Conservation (phyloP, 108 stramenopile genomes). For the Nitzschia sp. region DNA sequence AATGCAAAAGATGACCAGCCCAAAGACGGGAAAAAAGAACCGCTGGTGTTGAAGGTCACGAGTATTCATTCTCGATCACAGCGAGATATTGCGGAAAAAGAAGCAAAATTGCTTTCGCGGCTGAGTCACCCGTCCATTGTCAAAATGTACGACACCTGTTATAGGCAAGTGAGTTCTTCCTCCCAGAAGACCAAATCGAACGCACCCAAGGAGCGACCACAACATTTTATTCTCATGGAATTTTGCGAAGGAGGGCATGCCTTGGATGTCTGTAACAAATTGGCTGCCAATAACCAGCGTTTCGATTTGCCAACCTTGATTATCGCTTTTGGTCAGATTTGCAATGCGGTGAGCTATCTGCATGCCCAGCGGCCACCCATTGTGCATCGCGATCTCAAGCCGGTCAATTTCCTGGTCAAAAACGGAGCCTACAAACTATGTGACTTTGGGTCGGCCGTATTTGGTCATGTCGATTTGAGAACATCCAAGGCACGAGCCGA, state of each 20-base stretch:
- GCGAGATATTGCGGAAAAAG: constrained; percentile 86
- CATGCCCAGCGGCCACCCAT: constrained; percentile 89
- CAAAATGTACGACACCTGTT: constrained; percentile 67
- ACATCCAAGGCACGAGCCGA: constrained; percentile 61
- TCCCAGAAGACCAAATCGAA: constrained; percentile 11
- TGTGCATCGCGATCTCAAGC: constrained; percentile 97
- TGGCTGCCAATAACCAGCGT: constrained; percentile 44
- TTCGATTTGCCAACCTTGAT: constrained; percentile 76
- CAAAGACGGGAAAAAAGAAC: constrained; percentile 25
- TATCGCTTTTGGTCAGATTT: constrained; percentile 87
- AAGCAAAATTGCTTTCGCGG: constrained; percentile 70
- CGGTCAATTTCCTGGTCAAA: constrained; percentile 95
- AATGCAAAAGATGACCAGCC: constrained; percentile 30
- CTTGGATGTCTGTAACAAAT: constrained; percentile 73
- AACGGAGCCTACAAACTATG: constrained; percentile 88
- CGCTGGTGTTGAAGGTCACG: constrained; percentile 81
- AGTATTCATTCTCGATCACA: constrained; percentile 70
- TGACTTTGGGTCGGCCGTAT: constrained; percentile 90
- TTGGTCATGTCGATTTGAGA: constrained; percentile 84
- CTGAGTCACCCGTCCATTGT: constrained; percentile 72
- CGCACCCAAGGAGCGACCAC: constrained; percentile 45
- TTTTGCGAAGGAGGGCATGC: constrained; percentile 92
- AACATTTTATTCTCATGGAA: constrained; percentile 93
- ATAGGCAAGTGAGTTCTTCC: constrained; percentile 23
- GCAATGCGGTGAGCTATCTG: constrained; percentile 83